Conservation (phyloP, 495 filamentous ascomycete genomes). For the Podospora didyma region DNA sequence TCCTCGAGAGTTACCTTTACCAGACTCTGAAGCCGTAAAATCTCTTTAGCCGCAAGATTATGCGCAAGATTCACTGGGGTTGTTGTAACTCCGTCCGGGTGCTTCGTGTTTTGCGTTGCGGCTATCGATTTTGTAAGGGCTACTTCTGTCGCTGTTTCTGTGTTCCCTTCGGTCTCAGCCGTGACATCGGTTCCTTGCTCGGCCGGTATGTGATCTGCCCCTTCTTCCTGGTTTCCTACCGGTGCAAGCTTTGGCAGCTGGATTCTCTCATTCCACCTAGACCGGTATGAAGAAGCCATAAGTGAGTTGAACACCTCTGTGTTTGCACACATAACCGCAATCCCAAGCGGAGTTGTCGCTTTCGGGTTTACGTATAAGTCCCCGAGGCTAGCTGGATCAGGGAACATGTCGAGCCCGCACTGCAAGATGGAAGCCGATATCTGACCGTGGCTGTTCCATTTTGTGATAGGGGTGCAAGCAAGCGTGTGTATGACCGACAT, state of each 20-base stretch:
- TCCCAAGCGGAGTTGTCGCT: neutral
- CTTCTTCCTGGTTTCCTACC: too few species aligned
- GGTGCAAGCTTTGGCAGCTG: neutral
- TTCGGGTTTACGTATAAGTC: neutral
- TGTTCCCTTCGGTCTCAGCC: too few species aligned
- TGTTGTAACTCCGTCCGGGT: neutral
- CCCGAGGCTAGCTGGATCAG: neutral
- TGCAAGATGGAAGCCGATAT: conserved; percentile 5
- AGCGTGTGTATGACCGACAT: neutral
- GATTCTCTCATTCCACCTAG: neutral
- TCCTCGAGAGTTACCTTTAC: neutral
- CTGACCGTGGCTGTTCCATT: conserved; percentile 2
- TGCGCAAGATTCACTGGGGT: neutral
- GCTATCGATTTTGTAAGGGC: neutral
- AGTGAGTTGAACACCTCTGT: neutral
- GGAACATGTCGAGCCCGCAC: conserved; percentile 2
- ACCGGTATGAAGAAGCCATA: neutral
- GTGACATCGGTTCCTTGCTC: too few species aligned
- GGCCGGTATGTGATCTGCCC: too few species aligned
- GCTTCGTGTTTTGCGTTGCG: neutral
- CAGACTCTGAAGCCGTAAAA: neutral
- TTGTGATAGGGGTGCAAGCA: neutral
- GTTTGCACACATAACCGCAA: neutral
- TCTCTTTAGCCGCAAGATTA: neutral
- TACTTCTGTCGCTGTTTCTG: neutral